A percentile compares a stretch with the other conserved stretches of the same genome.
Conservation (phyloP, 305 asterid species). For the Euphrasia arctica region DNA sequence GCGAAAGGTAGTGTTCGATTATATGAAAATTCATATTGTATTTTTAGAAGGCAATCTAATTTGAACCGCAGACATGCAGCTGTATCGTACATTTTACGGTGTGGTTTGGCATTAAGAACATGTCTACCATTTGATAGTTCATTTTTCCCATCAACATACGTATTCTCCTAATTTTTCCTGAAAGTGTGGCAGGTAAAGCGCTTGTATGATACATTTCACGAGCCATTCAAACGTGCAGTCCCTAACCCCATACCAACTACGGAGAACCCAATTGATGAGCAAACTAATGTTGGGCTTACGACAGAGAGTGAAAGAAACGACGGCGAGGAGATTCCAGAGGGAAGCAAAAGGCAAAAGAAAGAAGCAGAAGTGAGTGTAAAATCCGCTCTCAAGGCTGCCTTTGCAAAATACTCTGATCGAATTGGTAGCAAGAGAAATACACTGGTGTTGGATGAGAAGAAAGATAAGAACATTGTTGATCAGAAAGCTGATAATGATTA, state of each 20-base stretch:
- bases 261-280: constrained; percentile 32
- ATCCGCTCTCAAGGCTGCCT: constrained; percentile 77
- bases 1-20: constrained; percentile 57
- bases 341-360: constrained; percentile 51
- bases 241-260: constrained; percentile 37
- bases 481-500: constrained; percentile 27
- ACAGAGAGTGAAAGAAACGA: constrained; percentile 42
- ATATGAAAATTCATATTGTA: neutral
- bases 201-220: constrained; percentile 77
- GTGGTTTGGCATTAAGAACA: neutral
- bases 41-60: neutral
- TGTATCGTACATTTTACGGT: neutral
- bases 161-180: constrained; percentile 9
- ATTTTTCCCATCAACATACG: neutral
- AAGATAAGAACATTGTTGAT: constrained; percentile 25
- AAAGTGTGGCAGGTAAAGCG: constrained; percentile 64
- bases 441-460: constrained; percentile 30
- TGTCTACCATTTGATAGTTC: neutral
- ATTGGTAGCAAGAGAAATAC: constrained; percentile 44
- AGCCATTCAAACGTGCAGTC: constrained; percentile 84
- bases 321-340: constrained; percentile 34
- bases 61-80: neutral
- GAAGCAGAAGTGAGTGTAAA: constrained; percentile 54
- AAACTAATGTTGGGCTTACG: constrained; percentile 26
- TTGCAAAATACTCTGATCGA: constrained; percentile 56